Conservation (phyloP, 2,329 filamentous ascomycete species). For the Clathrospora elynae region DNA sequence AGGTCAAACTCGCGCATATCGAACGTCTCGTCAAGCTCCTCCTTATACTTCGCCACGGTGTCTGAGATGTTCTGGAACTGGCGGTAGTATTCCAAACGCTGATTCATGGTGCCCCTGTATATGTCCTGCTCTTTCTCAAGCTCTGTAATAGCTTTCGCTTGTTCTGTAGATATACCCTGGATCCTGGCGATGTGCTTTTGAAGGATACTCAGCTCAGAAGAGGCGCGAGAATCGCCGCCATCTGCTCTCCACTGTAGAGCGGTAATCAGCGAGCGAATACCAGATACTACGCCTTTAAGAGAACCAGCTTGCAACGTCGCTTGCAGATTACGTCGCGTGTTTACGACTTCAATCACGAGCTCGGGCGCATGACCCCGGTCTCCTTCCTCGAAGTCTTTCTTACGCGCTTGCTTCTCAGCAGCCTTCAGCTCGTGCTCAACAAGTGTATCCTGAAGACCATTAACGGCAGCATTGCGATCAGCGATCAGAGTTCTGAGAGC, state of each 20-base stretch:
- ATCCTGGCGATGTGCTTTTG: slow-evolving; percentile 66
- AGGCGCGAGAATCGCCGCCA: slow-evolving; percentile 60
- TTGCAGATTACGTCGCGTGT: slow-evolving; percentile 55
- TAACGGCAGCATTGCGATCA: slow-evolving; percentile 77
- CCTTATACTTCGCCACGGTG: slow-evolving; percentile 76
- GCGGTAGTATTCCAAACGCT: slow-evolving; percentile 84
- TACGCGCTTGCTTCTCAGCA: slow-evolving; percentile 64
- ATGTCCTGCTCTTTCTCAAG: slow-evolving; percentile 74
- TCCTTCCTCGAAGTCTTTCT: slow-evolving; percentile 56
- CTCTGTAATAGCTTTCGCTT: slow-evolving; percentile 57
- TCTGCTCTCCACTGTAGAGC: slow-evolving; percentile 64
- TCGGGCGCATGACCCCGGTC: slow-evolving; percentile 72
- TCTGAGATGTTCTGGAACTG: slow-evolving; percentile 93
- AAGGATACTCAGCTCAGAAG: slow-evolving; percentile 68
- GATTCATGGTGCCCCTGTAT: slow-evolving; percentile 81
- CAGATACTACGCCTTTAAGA: slow-evolving; percentile 70
- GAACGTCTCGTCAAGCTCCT: slow-evolving; percentile 62
- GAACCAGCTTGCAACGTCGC: slow-evolving; percentile 62
- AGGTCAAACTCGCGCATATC: slow-evolving; percentile 56
- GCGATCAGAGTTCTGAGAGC: slow-evolving; percentile 75
- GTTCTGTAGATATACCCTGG: slow-evolving; percentile 58
- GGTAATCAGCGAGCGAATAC: slow-evolving; percentile 68
- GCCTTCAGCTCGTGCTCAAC: slow-evolving; percentile 72
- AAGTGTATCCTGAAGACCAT: slow-evolving; percentile 76
- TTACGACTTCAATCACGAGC: slow-evolving; percentile 61